phyloP scores from a whole-genome alignment of 352 stramenopile species.

The Globisporangium radiosum region DNA sequence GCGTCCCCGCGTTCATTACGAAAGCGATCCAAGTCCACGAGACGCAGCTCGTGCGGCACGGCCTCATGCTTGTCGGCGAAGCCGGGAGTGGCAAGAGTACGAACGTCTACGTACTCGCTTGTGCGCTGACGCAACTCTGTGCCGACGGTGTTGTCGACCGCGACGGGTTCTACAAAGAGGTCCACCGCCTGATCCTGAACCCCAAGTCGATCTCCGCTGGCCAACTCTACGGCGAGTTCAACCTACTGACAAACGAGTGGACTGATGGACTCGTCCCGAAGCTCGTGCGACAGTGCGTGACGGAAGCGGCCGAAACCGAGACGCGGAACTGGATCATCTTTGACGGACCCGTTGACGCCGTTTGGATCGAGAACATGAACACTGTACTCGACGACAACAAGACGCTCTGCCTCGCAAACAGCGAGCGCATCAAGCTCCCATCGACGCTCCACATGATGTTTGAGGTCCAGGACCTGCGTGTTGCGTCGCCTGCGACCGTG shows the following conservation, averaged over 20 bases:
- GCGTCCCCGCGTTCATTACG: slow-evolving; percentile 79
- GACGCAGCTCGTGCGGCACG: slow-evolving; percentile 88
- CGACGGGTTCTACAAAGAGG: slow-evolving; percentile 84
- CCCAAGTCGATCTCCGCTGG: slow-evolving; percentile 95
- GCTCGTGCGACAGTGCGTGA: slow-evolving; percentile 86
- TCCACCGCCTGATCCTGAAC: slow-evolving; percentile 88
- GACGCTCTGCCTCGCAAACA: slow-evolving; percentile 81
- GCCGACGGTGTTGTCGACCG: slow-evolving; percentile 77
- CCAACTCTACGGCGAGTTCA: slow-evolving; percentile 93
- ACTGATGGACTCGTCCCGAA: slow-evolving; percentile 90
- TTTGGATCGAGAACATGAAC: slow-evolving; percentile 94
- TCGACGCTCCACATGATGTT: slow-evolving; percentile 91
- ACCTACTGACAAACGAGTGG: slow-evolving; percentile 93
- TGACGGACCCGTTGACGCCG: slow-evolving; percentile 86
- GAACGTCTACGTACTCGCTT: slow-evolving; percentile 69
- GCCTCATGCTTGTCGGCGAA: slow-evolving; percentile 94
- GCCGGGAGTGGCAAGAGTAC: slow-evolving; percentile 87
- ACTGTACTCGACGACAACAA: slow-evolving; percentile 88
- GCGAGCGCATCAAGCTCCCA: slow-evolving; percentile 83
- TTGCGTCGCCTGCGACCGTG: slow-evolving; percentile 86
- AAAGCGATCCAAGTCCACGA: slow-evolving; percentile 89
- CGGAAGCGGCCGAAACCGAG: slow-evolving; percentile 69
- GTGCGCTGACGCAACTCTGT: slow-evolving; percentile 65
- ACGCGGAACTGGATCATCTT: slow-evolving; percentile 90
- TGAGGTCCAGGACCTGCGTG: slow-evolving; percentile 87